Conservation (phyloP, 78 protist species). For the Pirum gemmata region DNA sequence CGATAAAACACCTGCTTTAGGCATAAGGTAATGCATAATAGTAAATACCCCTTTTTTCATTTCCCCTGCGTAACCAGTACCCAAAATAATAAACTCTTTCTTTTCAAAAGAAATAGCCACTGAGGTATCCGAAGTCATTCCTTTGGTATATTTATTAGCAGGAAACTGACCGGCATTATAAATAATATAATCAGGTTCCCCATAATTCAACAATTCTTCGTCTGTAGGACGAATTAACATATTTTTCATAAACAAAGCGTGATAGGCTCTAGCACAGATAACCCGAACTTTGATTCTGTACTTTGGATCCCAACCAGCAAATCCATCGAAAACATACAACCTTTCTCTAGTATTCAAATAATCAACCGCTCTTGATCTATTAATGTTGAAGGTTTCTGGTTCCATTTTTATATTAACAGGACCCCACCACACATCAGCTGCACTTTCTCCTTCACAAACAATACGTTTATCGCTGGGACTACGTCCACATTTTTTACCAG, state of each 20-base stretch:
- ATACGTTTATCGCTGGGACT: slow-evolving; percentile 78
- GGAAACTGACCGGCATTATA: slow-evolving; percentile 86
- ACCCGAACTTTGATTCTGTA: slow-evolving; percentile 78
- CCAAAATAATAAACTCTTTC: slow-evolving; percentile 78
- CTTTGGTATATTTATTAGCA: slow-evolving; percentile 71
- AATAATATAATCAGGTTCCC: slow-evolving; percentile 79
- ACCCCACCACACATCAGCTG: slow-evolving; percentile 80
- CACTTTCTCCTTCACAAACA: slow-evolving; percentile 55
- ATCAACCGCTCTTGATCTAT: slow-evolving; percentile 83
- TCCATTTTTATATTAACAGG: slow-evolving; percentile 71
- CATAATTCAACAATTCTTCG: slow-evolving; percentile 63
- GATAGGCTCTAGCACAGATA: slow-evolving; percentile 77
- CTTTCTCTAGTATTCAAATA: slow-evolving; percentile 75
- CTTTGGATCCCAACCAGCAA: slow-evolving; percentile 76
- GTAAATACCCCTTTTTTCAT: slow-evolving; percentile 94
- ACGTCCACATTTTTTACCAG: slow-evolving; percentile 80
- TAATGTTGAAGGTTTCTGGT: slow-evolving; percentile 66
- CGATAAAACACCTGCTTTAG: slow-evolving; percentile 75
- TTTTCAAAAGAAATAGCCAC: slow-evolving; percentile 67
- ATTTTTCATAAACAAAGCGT: slow-evolving; percentile 84
- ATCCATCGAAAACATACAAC: slow-evolving; percentile 79
- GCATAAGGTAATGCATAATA: slow-evolving; percentile 81
- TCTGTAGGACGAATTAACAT: slow-evolving; percentile 82
- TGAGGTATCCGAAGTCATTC: slow-evolving; percentile 69
- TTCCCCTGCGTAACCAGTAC: slow-evolving; percentile 91